Evolutionary conservation across 495 filamentous ascomycete genomes (phyloP).

Genomic region (Rusavskia elegans): DNA sequence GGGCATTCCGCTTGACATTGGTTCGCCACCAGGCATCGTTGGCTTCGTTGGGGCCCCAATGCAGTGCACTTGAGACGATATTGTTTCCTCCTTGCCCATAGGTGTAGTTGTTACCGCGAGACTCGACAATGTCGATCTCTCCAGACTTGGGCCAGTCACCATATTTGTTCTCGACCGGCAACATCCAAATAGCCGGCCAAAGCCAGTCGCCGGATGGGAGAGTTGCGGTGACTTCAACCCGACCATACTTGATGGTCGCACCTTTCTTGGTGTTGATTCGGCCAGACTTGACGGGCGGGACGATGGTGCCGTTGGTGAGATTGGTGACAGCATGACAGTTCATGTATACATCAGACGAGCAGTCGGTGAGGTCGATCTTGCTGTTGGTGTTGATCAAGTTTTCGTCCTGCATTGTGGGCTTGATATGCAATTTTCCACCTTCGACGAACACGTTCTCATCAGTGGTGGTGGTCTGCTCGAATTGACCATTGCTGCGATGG

Average conservation of each 20-base stretch:
- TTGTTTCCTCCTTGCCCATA: slow-evolving; percentile 62
- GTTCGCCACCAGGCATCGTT: slow-evolving; percentile 32
- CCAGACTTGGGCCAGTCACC: slow-evolving; percentile 66
- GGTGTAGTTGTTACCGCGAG: slow-evolving; percentile 62
- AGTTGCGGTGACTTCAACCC: slow-evolving; percentile 63
- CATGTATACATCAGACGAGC: slow-evolving; percentile 36
- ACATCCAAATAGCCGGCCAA: slow-evolving; percentile 85
- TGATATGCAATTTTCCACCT: slow-evolving; percentile 54
- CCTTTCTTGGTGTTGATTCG: slow-evolving; percentile 58
- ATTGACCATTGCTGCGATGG: slow-evolving; percentile 54
- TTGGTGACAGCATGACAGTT: slow-evolving; percentile 54
- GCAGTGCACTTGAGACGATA: slow-evolving; percentile 62
- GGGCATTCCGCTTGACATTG: slow-evolving; percentile 39
- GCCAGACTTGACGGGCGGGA: slow-evolving; percentile 65
- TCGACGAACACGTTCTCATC: slow-evolving; percentile 60
- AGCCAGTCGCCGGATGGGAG: slow-evolving; percentile 70
- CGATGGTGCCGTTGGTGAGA: slow-evolving; percentile 50
- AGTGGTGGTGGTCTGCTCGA: slow-evolving; percentile 53
- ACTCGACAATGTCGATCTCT: slow-evolving; percentile 76
- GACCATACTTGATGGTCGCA: slow-evolving; percentile 61
- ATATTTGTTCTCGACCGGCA: slow-evolving; percentile 57
- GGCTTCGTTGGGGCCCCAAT: slow-evolving; percentile 43
- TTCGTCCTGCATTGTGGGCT: slow-evolving; percentile 58
- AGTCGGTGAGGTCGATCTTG: slow-evolving; percentile 50
- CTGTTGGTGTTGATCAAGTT: slow-evolving; percentile 47